These are phyloP conservation scores for Macrocybe sp. DNA, from an alignment of 1,284 basidiomycete species.

Conservation along the genomic window DNA sequence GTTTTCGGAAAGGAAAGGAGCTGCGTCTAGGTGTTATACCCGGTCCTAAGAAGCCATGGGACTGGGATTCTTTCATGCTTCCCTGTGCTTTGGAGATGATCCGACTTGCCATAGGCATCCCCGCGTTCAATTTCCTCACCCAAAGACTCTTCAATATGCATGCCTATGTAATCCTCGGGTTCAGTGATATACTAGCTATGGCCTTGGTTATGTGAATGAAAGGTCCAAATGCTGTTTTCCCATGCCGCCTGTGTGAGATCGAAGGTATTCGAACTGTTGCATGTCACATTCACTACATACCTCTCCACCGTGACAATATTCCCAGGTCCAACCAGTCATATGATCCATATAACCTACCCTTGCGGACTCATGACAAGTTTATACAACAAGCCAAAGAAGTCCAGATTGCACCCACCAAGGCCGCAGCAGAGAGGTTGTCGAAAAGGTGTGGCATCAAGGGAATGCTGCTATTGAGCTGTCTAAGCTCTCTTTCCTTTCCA, in stretches of 20 bases:
- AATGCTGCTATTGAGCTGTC: constrained; percentile 22
- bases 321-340: constrained; percentile 13
- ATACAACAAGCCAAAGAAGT: constrained; percentile 23
- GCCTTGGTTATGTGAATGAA: constrained; percentile 15
- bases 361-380: constrained; percentile 26
- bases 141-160: constrained; percentile 18
- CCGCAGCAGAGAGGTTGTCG: constrained; percentile 6
- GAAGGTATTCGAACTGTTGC: constrained; percentile 21
- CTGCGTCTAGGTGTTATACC: constrained; percentile 32
- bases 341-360: constrained; percentile 28
- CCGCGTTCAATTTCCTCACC: constrained; percentile 21
- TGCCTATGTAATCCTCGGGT: constrained; percentile 12
- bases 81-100: constrained; percentile 30
- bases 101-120: constrained; percentile 26
- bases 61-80: constrained; percentile 32
- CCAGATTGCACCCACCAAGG: constrained; percentile 15
- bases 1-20: constrained; percentile 21
- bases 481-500: constrained; percentile 31
- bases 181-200: constrained; percentile 16
- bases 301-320: constrained; percentile 16
- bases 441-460: constrained; percentile 35
- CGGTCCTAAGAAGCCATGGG: constrained; percentile 31
- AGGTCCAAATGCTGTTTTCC: constrained; percentile 13
- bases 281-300: constrained; percentile 26
- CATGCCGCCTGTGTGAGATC: constrained; percentile 22